Evolutionary conservation across 768 basidiomycete genomes (phyloP).

Genomic region (Suillus plorans): DNA sequence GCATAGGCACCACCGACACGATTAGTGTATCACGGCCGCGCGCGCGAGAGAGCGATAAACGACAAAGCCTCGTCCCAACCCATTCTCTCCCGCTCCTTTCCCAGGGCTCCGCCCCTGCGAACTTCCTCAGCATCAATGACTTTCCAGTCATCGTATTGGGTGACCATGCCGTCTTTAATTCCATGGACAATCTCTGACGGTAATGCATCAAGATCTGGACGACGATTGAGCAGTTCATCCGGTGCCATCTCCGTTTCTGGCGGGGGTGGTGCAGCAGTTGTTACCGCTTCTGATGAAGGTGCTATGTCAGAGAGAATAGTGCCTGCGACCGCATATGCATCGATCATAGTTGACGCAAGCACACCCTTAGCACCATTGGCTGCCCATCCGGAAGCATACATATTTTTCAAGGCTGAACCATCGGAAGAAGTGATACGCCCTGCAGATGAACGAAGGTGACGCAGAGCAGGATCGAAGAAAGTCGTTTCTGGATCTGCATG

Average conservation of each 20-base stretch:
- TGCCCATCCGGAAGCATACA: conserved; percentile 97
- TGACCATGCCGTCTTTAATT: conserved; percentile 43
- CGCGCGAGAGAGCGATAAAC: conserved; percentile 23
- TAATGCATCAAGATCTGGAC: conserved; percentile 41
- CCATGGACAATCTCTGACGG: conserved; percentile 50
- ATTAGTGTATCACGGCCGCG: background rate
- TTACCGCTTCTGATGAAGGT: conserved; percentile 18
- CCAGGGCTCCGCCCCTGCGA: conserved; percentile 48
- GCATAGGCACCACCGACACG: background rate
- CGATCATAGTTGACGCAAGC: conserved; percentile 89
- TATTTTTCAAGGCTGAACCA: conserved; percentile 45
- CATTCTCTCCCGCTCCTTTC: conserved; percentile 81
- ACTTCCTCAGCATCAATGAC: conserved; percentile 71
- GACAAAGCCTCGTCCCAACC: conserved; percentile 56
- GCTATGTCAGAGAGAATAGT: conserved; percentile 63
- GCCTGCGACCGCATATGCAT: conserved; percentile 81
- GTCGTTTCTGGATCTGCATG: conserved; percentile 57
- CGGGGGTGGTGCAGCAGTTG: conserved; percentile 10
- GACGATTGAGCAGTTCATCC: conserved; percentile 33
- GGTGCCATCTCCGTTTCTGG: background rate
- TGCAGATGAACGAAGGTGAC: conserved; percentile 53
- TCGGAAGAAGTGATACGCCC: conserved; percentile 48
- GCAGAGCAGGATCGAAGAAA: conserved; percentile 58
- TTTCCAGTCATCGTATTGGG: conserved; percentile 75
- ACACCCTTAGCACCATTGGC: conserved; percentile 90